phyloP scores from a whole-genome alignment of 768 basidiomycete species.

The Boletellus ananas region DNA sequence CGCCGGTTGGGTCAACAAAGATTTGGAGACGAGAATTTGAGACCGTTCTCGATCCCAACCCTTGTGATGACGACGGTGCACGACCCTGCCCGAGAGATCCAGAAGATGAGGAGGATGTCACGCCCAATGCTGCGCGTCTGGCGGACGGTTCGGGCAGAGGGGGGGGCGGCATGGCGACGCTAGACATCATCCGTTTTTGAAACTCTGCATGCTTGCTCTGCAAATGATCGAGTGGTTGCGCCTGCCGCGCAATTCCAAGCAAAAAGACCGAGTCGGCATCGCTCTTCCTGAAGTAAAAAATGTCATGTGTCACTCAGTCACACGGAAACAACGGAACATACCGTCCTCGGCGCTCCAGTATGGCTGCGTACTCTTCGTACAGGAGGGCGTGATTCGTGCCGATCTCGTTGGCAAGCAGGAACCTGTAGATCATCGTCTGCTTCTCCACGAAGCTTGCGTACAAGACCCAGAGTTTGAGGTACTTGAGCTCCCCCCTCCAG shows the following conservation, averaged over 20 bases:
- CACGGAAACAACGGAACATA: constrained; percentile 38
- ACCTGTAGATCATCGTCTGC: constrained; percentile 83
- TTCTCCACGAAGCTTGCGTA: constrained; percentile 92
- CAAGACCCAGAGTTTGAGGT: constrained; percentile 90
- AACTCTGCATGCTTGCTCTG: constrained; percentile 79
- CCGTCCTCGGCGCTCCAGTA: constrained; percentile 80
- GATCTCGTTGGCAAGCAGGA: constrained; percentile 87
- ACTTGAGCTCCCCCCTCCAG: constrained; percentile 79
- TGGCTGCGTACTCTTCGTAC: constrained; percentile 90
- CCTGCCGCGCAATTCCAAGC: constrained; percentile 85
- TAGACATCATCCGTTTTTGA: constrained; percentile 84
- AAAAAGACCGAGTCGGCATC: constrained; percentile 88
- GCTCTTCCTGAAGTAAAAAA: constrained; percentile 52
- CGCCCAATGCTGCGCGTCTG: constrained; percentile 45
- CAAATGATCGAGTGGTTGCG: constrained; percentile 75
- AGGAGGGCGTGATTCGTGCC: constrained; percentile 76
- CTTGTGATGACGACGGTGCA: constrained; percentile 16
- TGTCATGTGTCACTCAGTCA: constrained; percentile 14
- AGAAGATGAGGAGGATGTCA: constrained; percentile 38
- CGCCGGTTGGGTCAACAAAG: constrained; percentile 68
- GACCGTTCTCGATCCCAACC: constrained; percentile 32
- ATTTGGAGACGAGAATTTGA: constrained; percentile 62
- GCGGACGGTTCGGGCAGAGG: constrained; percentile 34
- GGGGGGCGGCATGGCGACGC: constrained; percentile 36
- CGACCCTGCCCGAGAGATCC: constrained; percentile 14